phyloP scores from a whole-genome alignment of 768 basidiomycete species.

The Russula sp. region DNA sequence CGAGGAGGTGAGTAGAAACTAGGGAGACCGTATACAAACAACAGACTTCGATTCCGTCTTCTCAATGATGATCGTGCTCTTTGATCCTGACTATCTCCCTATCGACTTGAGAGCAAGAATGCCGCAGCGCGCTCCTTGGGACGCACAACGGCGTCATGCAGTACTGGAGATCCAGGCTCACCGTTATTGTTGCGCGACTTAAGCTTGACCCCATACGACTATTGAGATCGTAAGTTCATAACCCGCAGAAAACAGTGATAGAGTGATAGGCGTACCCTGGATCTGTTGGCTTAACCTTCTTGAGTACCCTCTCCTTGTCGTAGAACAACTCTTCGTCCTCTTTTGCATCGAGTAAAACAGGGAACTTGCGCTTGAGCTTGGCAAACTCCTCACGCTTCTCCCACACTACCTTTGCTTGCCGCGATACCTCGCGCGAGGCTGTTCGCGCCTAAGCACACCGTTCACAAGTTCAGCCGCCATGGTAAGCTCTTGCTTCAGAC shows the following conservation, averaged over 20 bases:
- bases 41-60: slow-evolving; percentile 77
- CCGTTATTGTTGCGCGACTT: slow-evolving; percentile 38
- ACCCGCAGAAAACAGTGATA: not conserved
- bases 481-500: slow-evolving; percentile 69
- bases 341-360: too few relatives aligned
- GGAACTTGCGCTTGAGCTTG: slow-evolving; percentile 73
- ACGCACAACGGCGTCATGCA: slow-evolving; percentile 45
- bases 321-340: too few relatives aligned
- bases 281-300: too few relatives aligned
- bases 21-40: not conserved
- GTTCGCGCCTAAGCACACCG: slow-evolving; percentile 64
- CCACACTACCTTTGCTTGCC: slow-evolving; percentile 62
- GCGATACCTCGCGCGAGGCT: slow-evolving; percentile 52
- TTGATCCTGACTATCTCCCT: slow-evolving; percentile 49
- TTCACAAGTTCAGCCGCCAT: slow-evolving; percentile 68
- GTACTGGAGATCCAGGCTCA: slow-evolving; percentile 33
- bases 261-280: slow-evolving; percentile 33
- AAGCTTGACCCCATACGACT: slow-evolving; percentile 51
- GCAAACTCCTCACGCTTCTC: slow-evolving; percentile 66
- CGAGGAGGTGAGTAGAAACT: slow-evolving; percentile 3
- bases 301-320: too few relatives aligned
- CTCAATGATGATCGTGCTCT: slow-evolving; percentile 75
- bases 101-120: slow-evolving; percentile 58
- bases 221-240: not conserved
- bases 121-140: slow-evolving; percentile 59